Conservation (phyloP, 225 moss, liverwort and hornwort genomes). For the Polytrichum commune region DNA sequence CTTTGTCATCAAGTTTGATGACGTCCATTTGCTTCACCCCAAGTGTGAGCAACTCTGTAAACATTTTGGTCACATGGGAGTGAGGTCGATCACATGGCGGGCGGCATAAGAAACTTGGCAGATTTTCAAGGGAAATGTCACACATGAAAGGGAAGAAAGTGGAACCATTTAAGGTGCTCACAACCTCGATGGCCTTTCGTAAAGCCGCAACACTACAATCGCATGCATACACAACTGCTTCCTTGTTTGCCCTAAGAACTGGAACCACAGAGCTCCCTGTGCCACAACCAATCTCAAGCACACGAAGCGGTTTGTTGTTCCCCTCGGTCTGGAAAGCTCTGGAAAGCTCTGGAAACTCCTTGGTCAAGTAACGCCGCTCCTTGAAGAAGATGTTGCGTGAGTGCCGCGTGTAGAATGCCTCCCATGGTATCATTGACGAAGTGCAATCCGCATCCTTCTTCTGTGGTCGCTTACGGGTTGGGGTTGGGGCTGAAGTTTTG, state of each 20-base stretch:
- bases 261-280: constrained; percentile 84
- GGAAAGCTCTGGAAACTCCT: constrained; percentile 81
- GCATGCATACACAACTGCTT: constrained; percentile 60
- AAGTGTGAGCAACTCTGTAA: constrained; percentile 2
- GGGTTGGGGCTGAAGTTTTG: neutral
- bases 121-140: constrained; percentile 49
- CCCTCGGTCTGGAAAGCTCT: neutral
- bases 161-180: constrained; percentile 15
- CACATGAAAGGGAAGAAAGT: constrained; percentile 68
- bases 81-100: constrained; percentile 28
- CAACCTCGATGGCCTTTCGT: constrained; percentile 54
- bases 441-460: constrained; percentile 20
- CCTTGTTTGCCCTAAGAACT: constrained; percentile 54
- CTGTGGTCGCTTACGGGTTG: constrained; percentile 7
- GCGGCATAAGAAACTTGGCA: constrained; percentile 68
- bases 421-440: constrained; percentile 49
- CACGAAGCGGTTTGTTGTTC: constrained; percentile 6
- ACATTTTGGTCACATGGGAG: neutral
- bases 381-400: constrained; percentile 78
- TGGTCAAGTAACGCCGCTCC: constrained; percentile 75
- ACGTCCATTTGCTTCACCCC: too few species aligned
- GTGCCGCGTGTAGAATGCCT: constrained; percentile 73
- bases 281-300: constrained; percentile 89
- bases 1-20: neutral
- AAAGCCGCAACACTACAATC: constrained; percentile 80